A percentile compares a stretch with the other conserved stretches of the same genome.
These are phyloP conservation scores for Daedaleopsis sinensis DNA, from an alignment of 768 basidiomycete species.

Conservation along the genomic window DNA sequence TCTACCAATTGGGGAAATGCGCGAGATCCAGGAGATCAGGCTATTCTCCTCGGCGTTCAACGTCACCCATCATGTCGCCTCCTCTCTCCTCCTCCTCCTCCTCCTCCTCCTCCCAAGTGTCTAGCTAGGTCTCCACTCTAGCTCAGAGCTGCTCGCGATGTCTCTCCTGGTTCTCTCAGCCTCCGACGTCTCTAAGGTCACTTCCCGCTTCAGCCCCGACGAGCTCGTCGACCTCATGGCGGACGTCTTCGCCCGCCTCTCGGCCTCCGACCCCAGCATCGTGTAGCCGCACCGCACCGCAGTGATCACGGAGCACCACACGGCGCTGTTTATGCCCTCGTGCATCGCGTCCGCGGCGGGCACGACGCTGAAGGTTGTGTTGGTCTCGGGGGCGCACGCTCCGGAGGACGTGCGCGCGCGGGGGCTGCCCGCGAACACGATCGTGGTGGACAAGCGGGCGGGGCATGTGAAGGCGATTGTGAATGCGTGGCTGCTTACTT, in stretches of 20 bases:
- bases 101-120: too few relatives aligned
- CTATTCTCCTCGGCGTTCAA: too few relatives aligned
- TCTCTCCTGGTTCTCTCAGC: too few relatives aligned
- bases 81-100: too few relatives aligned
- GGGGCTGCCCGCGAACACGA: slow-evolving; percentile 77
- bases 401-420: slow-evolving; percentile 40
- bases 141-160: too few relatives aligned
- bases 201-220: slow-evolving; percentile 45
- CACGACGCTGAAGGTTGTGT: slow-evolving; percentile 81
- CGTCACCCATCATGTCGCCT: too few relatives aligned
- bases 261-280: slow-evolving; percentile 22
- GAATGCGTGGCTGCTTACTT: slow-evolving; percentile 78
- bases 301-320: slow-evolving; percentile 57
- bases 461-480: slow-evolving; percentile 76
- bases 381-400: slow-evolving; percentile 53
- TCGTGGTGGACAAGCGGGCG: slow-evolving; percentile 71
- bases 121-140: too few relatives aligned
- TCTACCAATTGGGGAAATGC: too few relatives aligned
- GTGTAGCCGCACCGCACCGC: slow-evolving; percentile 59
- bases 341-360: slow-evolving; percentile 47
- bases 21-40: too few relatives aligned
- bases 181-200: slow-evolving; percentile 55
- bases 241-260: slow-evolving; percentile 55
- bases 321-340: slow-evolving; percentile 83
- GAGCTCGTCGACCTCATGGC: slow-evolving; percentile 61